These are phyloP conservation scores for Lecanicillium sp. DNA, from an alignment of 2,329 filamentous ascomycete genomes.

Conservation along the genomic window DNA sequence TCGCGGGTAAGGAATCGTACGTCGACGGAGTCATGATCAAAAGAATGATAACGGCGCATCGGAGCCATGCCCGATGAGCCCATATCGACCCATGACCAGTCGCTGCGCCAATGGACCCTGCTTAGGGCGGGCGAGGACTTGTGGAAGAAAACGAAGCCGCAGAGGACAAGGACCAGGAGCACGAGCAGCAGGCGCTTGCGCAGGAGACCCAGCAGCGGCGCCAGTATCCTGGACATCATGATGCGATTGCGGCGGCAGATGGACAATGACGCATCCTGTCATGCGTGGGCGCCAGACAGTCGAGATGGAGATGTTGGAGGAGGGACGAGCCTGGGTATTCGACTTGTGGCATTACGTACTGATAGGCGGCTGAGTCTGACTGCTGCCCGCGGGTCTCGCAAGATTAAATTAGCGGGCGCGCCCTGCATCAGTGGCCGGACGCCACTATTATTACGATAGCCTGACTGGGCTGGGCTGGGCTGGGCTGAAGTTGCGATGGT, in stretches of 20 bases:
- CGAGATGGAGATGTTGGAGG: too few species aligned
- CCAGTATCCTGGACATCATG: slow-evolving; percentile 7
- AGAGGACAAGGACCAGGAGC: background rate
- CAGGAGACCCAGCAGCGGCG: background rate
- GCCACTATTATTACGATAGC: too few species aligned
- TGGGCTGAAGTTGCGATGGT: too few species aligned
- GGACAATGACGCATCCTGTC: background rate
- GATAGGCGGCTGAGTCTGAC: too few species aligned
- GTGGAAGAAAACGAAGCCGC: background rate
- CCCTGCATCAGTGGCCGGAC: too few species aligned
- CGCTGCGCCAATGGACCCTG: slow-evolving; percentile 12
- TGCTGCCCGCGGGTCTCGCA: too few species aligned
- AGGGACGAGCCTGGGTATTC: too few species aligned
- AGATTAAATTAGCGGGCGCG: too few species aligned
- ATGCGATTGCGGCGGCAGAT: background rate
- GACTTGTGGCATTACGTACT: too few species aligned
- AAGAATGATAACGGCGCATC: slow-evolving; percentile 12
- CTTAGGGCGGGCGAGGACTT: slow-evolving; percentile 1
- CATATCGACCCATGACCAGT: slow-evolving; percentile 14
- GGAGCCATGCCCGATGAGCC: slow-evolving; percentile 10
- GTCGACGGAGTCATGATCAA: slow-evolving; percentile 11
- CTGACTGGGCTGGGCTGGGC: too few species aligned
- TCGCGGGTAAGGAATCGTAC: slow-evolving; percentile 8
- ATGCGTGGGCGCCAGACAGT: too few species aligned
- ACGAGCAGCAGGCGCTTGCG: slow-evolving; percentile 5